Evolutionary conservation across 2,329 filamentous ascomycete genomes (phyloP).

Genomic region (Sporothrix protearum): DNA sequence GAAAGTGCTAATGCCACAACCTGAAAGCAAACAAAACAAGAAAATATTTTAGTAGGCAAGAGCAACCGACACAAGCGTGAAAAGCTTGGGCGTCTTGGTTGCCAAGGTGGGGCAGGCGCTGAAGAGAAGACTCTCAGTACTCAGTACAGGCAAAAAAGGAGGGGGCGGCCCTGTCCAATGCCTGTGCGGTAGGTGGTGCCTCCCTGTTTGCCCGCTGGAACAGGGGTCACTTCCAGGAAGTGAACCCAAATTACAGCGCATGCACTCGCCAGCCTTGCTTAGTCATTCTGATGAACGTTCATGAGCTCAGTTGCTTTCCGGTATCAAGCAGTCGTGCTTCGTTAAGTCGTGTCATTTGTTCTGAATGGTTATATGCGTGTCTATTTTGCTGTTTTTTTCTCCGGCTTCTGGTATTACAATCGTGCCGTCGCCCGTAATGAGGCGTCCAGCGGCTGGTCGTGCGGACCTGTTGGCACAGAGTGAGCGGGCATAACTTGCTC

Average conservation of each 20-base stretch:
- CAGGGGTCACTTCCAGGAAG: neutral
- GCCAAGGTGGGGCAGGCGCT: constrained; percentile 27
- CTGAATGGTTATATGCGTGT: constrained; percentile 31
- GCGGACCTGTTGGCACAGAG: constrained; percentile 67
- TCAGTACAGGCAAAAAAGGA: neutral
- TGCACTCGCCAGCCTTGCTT: constrained; percentile 22
- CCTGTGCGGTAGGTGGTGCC: constrained; percentile 2
- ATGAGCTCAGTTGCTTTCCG: neutral
- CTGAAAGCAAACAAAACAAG: constrained; percentile 11
- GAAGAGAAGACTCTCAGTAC: neutral
- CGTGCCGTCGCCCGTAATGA: constrained; percentile 66
- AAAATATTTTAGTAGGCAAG: constrained; percentile 18
- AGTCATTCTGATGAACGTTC: constrained; percentile 1
- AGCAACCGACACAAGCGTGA: constrained; percentile 14
- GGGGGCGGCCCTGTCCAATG: constrained; percentile 10
- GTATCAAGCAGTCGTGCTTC: neutral
- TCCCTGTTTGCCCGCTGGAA: neutral
- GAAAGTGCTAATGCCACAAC: constrained; percentile 12
- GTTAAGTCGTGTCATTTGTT: constrained; percentile 39
- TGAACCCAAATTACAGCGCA: neutral
- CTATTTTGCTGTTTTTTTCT: neutral
- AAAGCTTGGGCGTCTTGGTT: constrained; percentile 19
- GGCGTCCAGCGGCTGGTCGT: constrained; percentile 76
- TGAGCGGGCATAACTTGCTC: constrained; percentile 72
- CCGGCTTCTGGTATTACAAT: constrained; percentile 9